A percentile compares a stretch with the other conserved stretches of the same genome.
Evolutionary conservation across 2,329 filamentous ascomycete genomes (phyloP).

Genomic region (Calycina marina): DNA sequence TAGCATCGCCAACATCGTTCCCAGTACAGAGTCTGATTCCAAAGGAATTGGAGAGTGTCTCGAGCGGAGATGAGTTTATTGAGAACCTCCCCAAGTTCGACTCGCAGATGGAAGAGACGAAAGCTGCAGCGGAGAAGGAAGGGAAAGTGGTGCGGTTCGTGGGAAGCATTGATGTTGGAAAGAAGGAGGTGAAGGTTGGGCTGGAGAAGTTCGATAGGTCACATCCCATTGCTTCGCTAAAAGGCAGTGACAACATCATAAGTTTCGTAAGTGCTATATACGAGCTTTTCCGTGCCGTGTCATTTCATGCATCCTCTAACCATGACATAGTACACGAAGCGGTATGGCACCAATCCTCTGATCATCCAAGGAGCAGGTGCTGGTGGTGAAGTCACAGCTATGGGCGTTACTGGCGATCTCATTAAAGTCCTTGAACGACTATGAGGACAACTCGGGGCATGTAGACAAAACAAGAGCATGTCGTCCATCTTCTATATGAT

Average conservation of each 20-base stretch:
- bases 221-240: constrained; percentile 83
- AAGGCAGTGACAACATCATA: constrained; percentile 98
- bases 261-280: constrained; percentile 45
- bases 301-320: not conserved
- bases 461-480: constrained; percentile 1
- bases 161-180: constrained; percentile 77
- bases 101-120: constrained; percentile 75
- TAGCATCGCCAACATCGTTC: constrained; percentile 77
- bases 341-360: constrained; percentile 80
- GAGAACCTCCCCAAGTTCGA: constrained; percentile 69
- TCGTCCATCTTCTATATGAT: constrained; percentile 10
- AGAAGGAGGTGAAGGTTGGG: constrained; percentile 76
- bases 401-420: constrained; percentile 91
- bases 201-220: constrained; percentile 77
- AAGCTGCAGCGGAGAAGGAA: constrained; percentile 68
- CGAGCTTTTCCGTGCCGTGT: not conserved
- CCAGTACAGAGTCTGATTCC: constrained; percentile 91
- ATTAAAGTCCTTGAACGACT: constrained; percentile 67
- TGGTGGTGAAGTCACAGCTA: constrained; percentile 89
- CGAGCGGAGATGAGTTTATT: constrained; percentile 76
- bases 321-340: constrained; percentile 61
- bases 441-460: constrained; percentile 7
- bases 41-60: constrained; percentile 62
- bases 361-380: constrained; percentile 92
- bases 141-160: constrained; percentile 92